Evolutionary conservation across 2,329 filamentous ascomycete genomes (phyloP).

Genomic region (Zasmidium citrigriseum): DNA sequence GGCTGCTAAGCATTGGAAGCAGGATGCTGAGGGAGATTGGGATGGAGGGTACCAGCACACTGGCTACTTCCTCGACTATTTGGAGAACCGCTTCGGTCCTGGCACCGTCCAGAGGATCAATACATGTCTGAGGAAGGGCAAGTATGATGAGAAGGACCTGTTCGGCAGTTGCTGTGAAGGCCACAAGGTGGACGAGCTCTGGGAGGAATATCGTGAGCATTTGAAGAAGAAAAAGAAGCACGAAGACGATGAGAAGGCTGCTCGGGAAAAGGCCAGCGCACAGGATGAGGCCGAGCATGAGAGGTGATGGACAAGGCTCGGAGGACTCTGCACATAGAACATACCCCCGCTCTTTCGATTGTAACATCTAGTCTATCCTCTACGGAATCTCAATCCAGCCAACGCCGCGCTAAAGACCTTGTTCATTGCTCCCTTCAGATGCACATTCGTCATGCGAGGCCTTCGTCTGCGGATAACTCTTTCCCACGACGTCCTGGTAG

Average conservation of each 20-base stretch:
- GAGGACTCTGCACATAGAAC: background rate
- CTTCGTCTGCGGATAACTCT: background rate
- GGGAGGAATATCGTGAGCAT: slow-evolving; percentile 67
- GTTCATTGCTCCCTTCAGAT: background rate
- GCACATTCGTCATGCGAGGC: background rate
- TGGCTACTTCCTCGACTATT: slow-evolving; percentile 84
- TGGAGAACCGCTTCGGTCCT: slow-evolving; percentile 65
- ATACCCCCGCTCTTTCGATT: background rate
- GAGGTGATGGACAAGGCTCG: slow-evolving; percentile 10
- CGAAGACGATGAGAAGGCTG: slow-evolving; percentile 17
- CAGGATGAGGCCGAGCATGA: slow-evolving; percentile 6
- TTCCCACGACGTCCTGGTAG: no score
- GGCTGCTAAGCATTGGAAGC: slow-evolving; percentile 80
- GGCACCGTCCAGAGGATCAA: slow-evolving; percentile 61
- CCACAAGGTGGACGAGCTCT: slow-evolving; percentile 66
- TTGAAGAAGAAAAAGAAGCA: slow-evolving; percentile 40
- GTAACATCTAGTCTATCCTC: slow-evolving; percentile 11
- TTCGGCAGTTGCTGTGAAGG: slow-evolving; percentile 46
- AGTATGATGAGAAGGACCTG: slow-evolving; percentile 61
- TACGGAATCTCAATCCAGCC: background rate
- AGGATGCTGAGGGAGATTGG: slow-evolving; percentile 64
- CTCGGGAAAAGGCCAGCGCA: background rate
- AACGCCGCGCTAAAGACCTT: background rate
- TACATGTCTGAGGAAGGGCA: slow-evolving; percentile 62
- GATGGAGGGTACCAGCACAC: slow-evolving; percentile 89